phyloP scores from a whole-genome alignment of 805 yeast genomes.

The Wickerhamiella spandovensis region DNA sequence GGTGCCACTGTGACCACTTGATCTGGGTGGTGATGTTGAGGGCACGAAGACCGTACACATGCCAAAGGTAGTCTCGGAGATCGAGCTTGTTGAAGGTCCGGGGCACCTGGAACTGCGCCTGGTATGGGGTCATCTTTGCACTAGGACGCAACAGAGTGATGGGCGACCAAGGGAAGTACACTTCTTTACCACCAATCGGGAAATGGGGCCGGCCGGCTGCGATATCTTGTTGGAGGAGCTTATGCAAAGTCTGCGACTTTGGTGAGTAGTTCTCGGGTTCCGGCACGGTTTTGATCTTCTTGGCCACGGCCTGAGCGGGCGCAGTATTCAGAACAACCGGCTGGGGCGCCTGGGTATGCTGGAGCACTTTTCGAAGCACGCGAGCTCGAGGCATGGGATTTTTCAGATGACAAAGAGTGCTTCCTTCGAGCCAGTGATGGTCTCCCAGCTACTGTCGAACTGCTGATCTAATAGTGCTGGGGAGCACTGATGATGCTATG shows the following conservation, averaged over 20 bases:
- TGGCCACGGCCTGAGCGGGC: slow-evolving; percentile 4
- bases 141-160: slow-evolving; percentile 73
- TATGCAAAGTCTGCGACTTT: slow-evolving; percentile 15
- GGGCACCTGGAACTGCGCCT: slow-evolving; percentile 92
- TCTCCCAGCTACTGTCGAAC: background rate
- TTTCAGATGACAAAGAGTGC: background rate
- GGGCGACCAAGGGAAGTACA: slow-evolving; percentile 78
- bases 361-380: slow-evolving; percentile 14
- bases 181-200: slow-evolving; percentile 58
- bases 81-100: slow-evolving; percentile 87
- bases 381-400: slow-evolving; percentile 16
- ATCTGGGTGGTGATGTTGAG: slow-evolving; percentile 78
- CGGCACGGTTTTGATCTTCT: slow-evolving; percentile 7
- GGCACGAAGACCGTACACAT: slow-evolving; percentile 82
- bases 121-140: slow-evolving; percentile 95
- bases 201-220: slow-evolving; percentile 57
- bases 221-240: slow-evolving; percentile 5
- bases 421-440: too few species aligned
- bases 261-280: slow-evolving; percentile 15
- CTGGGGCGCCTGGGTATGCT: slow-evolving; percentile 16
- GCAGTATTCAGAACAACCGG: slow-evolving; percentile 9
- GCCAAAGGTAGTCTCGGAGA: slow-evolving; percentile 82
- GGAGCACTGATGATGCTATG: too few species aligned
- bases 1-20: slow-evolving; percentile 52
- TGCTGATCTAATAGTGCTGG: background rate